A percentile compares a stretch with the other conserved stretches of the same genome.
phyloP scores from a whole-genome alignment of 2,329 filamentous ascomycete genomes.

The Tricladium varicosporioides region DNA sequence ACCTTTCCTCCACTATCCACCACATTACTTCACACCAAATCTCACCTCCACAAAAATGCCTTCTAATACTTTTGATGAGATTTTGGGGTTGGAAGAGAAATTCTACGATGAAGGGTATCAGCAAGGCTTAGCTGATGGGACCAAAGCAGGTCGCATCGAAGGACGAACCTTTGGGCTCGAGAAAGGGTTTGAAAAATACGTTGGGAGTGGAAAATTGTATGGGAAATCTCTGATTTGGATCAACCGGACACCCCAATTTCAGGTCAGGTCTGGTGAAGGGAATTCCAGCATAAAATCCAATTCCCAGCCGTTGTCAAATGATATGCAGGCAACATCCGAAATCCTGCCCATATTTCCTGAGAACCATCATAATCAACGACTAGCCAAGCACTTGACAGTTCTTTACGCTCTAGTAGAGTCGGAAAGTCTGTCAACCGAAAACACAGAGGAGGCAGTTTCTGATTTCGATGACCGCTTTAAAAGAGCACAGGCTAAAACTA shows the following conservation, averaged over 20 bases:
- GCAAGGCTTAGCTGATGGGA: constrained; percentile 73
- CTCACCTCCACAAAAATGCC: constrained; percentile 21
- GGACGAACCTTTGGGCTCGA: constrained; percentile 88
- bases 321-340: not conserved
- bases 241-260: constrained; percentile 54
- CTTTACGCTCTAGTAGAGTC: constrained; percentile 78
- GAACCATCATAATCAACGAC: constrained; percentile 51
- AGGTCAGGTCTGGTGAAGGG: not conserved
- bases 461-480: constrained; percentile 90
- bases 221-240: constrained; percentile 83
- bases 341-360: constrained; percentile 45
- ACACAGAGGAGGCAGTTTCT: constrained; percentile 83
- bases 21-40: not conserved
- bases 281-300: not conserved
- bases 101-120: constrained; percentile 84
- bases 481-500: constrained; percentile 77
- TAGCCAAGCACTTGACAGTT: constrained; percentile 73
- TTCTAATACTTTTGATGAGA: constrained; percentile 33
- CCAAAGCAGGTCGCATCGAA: constrained; percentile 76
- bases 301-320: not conserved
- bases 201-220: constrained; percentile 74
- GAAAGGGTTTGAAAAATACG: constrained; percentile 90
- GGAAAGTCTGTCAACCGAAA: constrained; percentile 72
- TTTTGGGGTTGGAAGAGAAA: constrained; percentile 59
- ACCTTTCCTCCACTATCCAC: not conserved